Conservation (phyloP, 179 eudicot genomes). For the Silene coronaria region DNA sequence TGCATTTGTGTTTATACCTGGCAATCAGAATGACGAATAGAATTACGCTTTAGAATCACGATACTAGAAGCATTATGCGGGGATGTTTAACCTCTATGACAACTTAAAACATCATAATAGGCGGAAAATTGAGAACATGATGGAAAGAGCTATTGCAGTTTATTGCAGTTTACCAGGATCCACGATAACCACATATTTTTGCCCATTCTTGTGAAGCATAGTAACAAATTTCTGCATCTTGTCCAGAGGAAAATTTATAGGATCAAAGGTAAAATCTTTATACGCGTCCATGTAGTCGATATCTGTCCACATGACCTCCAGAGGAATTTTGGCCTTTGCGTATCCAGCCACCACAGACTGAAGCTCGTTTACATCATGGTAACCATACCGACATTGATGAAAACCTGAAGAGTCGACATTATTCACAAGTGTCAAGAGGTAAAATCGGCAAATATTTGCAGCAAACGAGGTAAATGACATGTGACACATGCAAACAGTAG, state of each 20-base stretch:
- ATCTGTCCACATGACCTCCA: slow-evolving; percentile 78
- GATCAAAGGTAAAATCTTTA: slow-evolving; percentile 69
- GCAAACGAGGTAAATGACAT: too few relatives aligned
- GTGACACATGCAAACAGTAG: too few relatives aligned
- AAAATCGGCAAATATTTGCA: too few relatives aligned
- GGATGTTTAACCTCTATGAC: not conserved
- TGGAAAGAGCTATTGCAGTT: not conserved
- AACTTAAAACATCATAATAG: too few relatives aligned
- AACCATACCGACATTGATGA: slow-evolving; percentile 69
- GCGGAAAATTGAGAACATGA: not conserved
- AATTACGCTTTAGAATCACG: not conserved
- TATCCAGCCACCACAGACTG: slow-evolving; percentile 62
- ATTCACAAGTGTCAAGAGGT: not conserved
- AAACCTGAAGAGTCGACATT: slow-evolving; percentile 38
- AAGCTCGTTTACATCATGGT: slow-evolving; percentile 44
- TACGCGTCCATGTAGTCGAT: slow-evolving; percentile 73
- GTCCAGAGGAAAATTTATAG: slow-evolving; percentile 49
- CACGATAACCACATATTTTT: slow-evolving; percentile 53
- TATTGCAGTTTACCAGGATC: slow-evolving; percentile 53
- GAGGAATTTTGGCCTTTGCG: slow-evolving; percentile 51
- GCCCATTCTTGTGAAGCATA: slow-evolving; percentile 51
- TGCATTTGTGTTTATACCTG: slow-evolving; percentile 48
- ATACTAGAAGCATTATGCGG: not conserved
- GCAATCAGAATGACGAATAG: not conserved
- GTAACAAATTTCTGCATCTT: slow-evolving; percentile 48